Conservation (phyloP, 1,139 yeast species). For the Diutina pseudorugosa region DNA sequence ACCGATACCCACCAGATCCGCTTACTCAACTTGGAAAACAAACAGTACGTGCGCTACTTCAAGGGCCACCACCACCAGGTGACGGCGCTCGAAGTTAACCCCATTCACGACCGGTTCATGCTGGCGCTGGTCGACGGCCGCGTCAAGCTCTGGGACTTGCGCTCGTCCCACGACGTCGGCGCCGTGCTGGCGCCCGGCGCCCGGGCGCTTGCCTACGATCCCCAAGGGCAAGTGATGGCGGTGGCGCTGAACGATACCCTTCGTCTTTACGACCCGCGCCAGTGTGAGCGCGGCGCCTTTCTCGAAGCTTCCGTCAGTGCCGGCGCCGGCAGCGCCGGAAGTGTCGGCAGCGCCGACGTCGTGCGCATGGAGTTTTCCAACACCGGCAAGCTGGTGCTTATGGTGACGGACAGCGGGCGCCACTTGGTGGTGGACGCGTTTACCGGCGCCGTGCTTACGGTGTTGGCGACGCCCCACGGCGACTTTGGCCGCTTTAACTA, state of each 20-base stretch:
- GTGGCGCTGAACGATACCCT: slow-evolving; percentile 43
- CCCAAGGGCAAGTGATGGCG: slow-evolving; percentile 73
- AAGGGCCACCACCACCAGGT: slow-evolving; percentile 78
- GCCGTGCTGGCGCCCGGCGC: slow-evolving; percentile 47
- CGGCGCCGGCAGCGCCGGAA: slow-evolving; percentile 13
- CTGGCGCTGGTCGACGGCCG: slow-evolving; percentile 70
- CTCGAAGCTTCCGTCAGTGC: slow-evolving; percentile 19
- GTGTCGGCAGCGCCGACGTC: slow-evolving; percentile 18
- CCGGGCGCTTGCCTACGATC: slow-evolving; percentile 58
- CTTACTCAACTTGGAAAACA: slow-evolving; percentile 65
- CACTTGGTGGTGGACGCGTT: slow-evolving; percentile 66
- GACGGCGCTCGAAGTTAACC: slow-evolving; percentile 59
- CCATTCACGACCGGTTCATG: slow-evolving; percentile 54
- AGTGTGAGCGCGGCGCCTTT: slow-evolving; percentile 47
- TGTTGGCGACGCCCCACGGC: slow-evolving; percentile 20
- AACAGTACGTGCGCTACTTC: slow-evolving; percentile 73
- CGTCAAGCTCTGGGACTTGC: slow-evolving; percentile 77
- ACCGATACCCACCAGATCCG: slow-evolving; percentile 56
- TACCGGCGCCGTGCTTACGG: slow-evolving; percentile 46
- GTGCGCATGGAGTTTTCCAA: slow-evolving; percentile 72
- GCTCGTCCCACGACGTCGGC: slow-evolving; percentile 52
- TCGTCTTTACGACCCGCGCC: slow-evolving; percentile 48
- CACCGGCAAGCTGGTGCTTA: slow-evolving; percentile 62
- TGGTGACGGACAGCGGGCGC: slow-evolving; percentile 41
- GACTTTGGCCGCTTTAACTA: slow-evolving; percentile 20